phyloP scores from a whole-genome alignment of 2,329 filamentous ascomycete species.

The Claviceps capensis region DNA sequence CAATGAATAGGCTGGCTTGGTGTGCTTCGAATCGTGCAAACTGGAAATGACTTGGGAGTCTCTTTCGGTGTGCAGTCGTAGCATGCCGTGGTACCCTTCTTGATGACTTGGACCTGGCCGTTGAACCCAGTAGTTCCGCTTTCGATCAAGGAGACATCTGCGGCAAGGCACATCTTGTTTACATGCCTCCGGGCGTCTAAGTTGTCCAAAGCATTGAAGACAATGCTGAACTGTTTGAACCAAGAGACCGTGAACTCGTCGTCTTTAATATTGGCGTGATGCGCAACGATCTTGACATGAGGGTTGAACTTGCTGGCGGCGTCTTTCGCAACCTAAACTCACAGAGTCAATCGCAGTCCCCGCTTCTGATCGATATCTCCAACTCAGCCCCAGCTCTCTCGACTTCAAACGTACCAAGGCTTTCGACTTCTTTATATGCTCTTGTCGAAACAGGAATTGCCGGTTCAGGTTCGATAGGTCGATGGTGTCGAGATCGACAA shows the following conservation, averaged over 20 bases:
- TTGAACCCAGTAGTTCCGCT: constrained; percentile 97
- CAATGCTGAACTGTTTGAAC: constrained; percentile 70
- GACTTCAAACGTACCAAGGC: constrained; percentile 52
- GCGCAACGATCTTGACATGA: constrained; percentile 68
- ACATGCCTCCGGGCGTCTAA: constrained; percentile 87
- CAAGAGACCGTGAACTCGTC: constrained; percentile 72
- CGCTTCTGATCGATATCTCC: not conserved
- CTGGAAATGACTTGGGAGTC: constrained; percentile 81
- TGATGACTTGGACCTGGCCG: constrained; percentile 93
- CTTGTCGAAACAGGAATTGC: constrained; percentile 90
- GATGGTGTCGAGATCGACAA: constrained; percentile 96
- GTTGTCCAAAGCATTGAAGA: constrained; percentile 97
- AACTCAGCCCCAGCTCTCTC: not conserved
- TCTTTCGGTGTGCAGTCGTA: constrained; percentile 92
- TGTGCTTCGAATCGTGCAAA: constrained; percentile 94
- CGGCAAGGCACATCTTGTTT: constrained; percentile 92
- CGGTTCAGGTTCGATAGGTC: constrained; percentile 95
- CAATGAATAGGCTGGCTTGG: constrained; percentile 95
- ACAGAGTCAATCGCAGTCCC: constrained; percentile 8
- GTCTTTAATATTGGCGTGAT: constrained; percentile 95
- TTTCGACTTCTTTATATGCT: constrained; percentile 97
- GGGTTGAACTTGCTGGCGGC: constrained; percentile 86
- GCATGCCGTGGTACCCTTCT: constrained; percentile 81
- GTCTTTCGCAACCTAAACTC: constrained; percentile 69
- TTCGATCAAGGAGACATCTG: constrained; percentile 81